Evolutionary conservation across 352 stramenopile genomes (phyloP), one percentile per base, ranked within the genome.

Genomic region (Globisporangium cystogenes): DNA sequence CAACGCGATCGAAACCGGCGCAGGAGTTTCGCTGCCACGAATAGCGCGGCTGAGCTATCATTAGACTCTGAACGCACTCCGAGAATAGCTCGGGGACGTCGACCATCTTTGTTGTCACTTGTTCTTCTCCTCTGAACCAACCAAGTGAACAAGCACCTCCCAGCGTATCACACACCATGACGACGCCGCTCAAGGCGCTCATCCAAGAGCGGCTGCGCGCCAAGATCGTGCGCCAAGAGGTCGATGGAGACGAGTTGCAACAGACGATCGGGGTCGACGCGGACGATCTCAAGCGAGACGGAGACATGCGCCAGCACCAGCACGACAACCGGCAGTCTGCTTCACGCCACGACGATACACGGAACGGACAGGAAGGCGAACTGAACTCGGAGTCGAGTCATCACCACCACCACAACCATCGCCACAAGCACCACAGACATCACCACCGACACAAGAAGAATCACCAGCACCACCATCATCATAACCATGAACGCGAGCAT

Each of bases 191-290:
- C 23, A 87, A 87, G 52, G 74, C 76, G 10, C 72, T 90, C 23
- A 86, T 90, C 48, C 76, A 87, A 60, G 76, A 90, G 55, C 78
- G 78, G 11, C 55, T 90, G 16, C 72, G 72, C 21, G 74, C 76
- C 36, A 90, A 89, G 60, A 86, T 89, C 39, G 71, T 81, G 7
- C 70, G 73, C 23, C 64, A 64, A 21, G 68, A 59, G 18, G 60
- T 57, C n/a, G 62, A 74, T 12, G 56, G 62, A 0, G 50, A 57
- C 26, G 23, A 42, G 8, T 3, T 39, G 33, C 33, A 7, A 12
- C 33, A 11, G 33, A 43, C 21, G 15, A 48, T 47, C 29, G 18
- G 11, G 26, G 53, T 26, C 26, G 53, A 50, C 14, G 16, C 35
- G 26, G 46, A 54, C 36, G 53, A 54, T 4, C 24, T 40, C 21